Base-by-base conservation (phyloP, 2,329 filamentous ascomycete genomes). In the Chaetoscypha palmicola region DNA sequence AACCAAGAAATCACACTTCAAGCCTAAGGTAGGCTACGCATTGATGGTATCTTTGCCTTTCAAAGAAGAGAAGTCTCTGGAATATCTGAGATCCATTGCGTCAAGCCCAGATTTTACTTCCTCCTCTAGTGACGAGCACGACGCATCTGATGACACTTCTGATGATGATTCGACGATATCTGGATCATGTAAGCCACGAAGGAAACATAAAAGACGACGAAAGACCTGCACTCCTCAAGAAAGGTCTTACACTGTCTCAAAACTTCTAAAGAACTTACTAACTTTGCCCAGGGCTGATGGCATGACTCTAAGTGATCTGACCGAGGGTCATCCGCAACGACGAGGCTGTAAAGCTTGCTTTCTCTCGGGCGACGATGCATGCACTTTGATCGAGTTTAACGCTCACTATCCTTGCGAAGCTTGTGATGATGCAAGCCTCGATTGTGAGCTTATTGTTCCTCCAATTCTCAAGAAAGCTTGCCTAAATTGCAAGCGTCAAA, bases 301-400 rank as follows among this genome's bases (percentile, higher is more conserved):
- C 2, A 37, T 56, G 2, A 54, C 43, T 1, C 36, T 58, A 5
- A 42, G 43, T 5, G 28, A 50, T 16, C 30, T 59, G 5, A 52
- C 46, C 3, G 17, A 39, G 9, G 52, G 48, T 3, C 48, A 56
- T 30, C 57, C 51, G 10, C 55, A 59, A 26, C 49, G 44, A 10
- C 43, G 49, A n/a, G 56, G 56, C 8, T 60, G 58, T 38, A 59
- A 53, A 43, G 28, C 48, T 9, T 60, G 58, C 40, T 58, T 59
- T 26, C 37, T 45, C 3, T 20, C 41, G 2, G 50, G 51, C 12
- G 45, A 54, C 21, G 52, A 60, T 21, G 43, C 48, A 16, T 60
- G 57, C 21, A 48, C 51, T 9, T 51, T 60, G 3, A 53, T 60
- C 20, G 26, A 53, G 4, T 28, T 53, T n/a, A 24, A 9, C 5